Conservation (phyloP, 2,329 filamentous ascomycete genomes). For the Apiospora phragmitis region DNA sequence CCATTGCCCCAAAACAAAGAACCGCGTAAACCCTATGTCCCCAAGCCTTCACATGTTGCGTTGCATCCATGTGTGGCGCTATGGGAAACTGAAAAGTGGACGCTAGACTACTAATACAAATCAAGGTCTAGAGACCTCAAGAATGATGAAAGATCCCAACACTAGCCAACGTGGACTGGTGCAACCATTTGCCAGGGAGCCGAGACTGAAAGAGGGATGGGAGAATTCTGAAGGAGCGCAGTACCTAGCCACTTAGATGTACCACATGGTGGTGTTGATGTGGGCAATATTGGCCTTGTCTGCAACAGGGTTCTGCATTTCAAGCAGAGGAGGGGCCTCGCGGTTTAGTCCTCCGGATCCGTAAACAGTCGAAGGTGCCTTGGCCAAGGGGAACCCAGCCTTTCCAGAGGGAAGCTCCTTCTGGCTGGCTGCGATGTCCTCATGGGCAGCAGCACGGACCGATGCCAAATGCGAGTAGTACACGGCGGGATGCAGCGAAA, state of each 20-base stretch:
- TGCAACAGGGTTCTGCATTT: slow-evolving; percentile 25
- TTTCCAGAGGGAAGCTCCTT: slow-evolving; percentile 45
- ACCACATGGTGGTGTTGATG: slow-evolving; percentile 46
- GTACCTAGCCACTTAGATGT: slow-evolving; percentile 32
- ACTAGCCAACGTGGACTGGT: background rate
- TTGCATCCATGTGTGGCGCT: background rate
- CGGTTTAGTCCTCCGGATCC: background rate
- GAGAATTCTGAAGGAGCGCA: background rate
- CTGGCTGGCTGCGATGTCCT: slow-evolving; percentile 49
- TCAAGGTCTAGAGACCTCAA: background rate
- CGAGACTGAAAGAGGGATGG: background rate
- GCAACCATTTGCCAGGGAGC: background rate
- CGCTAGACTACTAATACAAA: background rate
- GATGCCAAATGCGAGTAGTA: slow-evolving; percentile 96
- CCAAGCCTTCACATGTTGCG: background rate
- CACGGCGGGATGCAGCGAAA: slow-evolving; percentile 84
- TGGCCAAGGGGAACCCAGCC: slow-evolving; percentile 34
- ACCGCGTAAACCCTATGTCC: background rate
- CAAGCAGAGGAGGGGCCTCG: slow-evolving; percentile 29
- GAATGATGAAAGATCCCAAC: background rate
- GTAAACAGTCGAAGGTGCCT: slow-evolving; percentile 13
- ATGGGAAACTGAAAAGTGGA: background rate
- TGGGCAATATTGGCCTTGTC: slow-evolving; percentile 21
- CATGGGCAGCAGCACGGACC: slow-evolving; percentile 75
- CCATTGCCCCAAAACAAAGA: background rate